phyloP scores from a whole-genome alignment of 805 yeast genomes.

The Kodamaea neixiangensis region DNA sequence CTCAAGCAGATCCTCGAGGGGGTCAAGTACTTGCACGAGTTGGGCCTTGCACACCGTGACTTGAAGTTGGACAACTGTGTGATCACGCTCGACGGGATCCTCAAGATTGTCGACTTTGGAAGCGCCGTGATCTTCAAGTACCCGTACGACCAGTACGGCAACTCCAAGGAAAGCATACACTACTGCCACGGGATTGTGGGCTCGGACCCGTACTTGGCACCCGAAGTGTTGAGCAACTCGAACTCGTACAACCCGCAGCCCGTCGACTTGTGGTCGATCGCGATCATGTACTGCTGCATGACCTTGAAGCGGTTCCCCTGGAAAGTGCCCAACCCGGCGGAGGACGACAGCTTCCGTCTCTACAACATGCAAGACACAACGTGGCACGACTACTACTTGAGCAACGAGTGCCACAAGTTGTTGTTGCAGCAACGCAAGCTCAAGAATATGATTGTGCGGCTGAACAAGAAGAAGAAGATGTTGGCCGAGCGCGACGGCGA shows the following conservation, averaged over 20 bases:
- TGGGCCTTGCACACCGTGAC: conserved; percentile 84
- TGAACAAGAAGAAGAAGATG: conserved; percentile 43
- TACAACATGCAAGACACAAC: conserved; percentile 69
- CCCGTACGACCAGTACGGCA: conserved; percentile 52
- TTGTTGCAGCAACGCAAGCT: conserved; percentile 59
- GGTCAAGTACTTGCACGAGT: conserved; percentile 68
- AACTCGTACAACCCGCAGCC: conserved; percentile 70
- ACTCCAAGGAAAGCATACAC: conserved; percentile 26
- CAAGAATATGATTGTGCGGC: conserved; percentile 46
- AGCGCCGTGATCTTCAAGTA: conserved; percentile 80
- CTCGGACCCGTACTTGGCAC: conserved; percentile 84
- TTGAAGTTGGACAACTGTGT: conserved; percentile 83
- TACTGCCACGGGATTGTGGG: conserved; percentile 72
- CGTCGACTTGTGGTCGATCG: conserved; percentile 84
- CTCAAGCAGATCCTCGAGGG: conserved; percentile 74
- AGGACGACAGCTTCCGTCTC: conserved; percentile 68
- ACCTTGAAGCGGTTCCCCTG: conserved; percentile 83
- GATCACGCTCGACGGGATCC: conserved; percentile 68
- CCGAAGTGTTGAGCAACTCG: conserved; percentile 63
- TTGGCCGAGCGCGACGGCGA: conserved; percentile 14
- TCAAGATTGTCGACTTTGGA: conserved; percentile 82
- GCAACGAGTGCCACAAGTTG: conserved; percentile 71
- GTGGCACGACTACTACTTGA: conserved; percentile 72
- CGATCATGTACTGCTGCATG: conserved; percentile 85
- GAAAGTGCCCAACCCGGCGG: conserved; percentile 67